Evolutionary conservation across 345 rosid genomes (phyloP).

Genomic region (Garcia nutans): DNA sequence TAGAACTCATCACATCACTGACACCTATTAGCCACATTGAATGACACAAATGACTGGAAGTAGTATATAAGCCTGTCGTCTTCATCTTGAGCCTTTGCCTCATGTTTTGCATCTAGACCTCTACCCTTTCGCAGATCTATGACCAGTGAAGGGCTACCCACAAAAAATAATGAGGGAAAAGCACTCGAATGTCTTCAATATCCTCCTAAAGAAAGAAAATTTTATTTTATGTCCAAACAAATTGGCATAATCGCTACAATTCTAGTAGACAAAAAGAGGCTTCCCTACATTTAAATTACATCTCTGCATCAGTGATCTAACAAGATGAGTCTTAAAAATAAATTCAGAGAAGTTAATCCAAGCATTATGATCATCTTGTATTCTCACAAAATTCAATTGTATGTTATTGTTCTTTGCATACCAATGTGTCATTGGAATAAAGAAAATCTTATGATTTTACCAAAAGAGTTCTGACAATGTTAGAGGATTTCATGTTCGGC

Average conservation of each 20-base stretch:
- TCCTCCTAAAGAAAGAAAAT: slow-evolving; percentile 90
- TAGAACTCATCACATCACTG: neutral
- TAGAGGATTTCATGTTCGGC: neutral
- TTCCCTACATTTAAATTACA: slow-evolving; percentile 52
- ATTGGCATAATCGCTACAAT: slow-evolving; percentile 85
- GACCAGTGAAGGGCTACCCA: slow-evolving; percentile 73
- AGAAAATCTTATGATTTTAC: neutral
- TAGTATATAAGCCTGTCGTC: slow-evolving; percentile 70
- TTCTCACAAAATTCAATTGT: neutral
- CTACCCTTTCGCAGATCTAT: slow-evolving; percentile 55
- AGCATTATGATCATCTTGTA: neutral
- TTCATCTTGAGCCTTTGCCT: slow-evolving; percentile 78
- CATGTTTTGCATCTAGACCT: slow-evolving; percentile 75
- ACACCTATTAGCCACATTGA: slow-evolving; percentile 73
- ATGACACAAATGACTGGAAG: slow-evolving; percentile 80
- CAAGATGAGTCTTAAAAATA: neutral
- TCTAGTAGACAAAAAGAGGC: slow-evolving; percentile 81
- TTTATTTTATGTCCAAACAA: slow-evolving; percentile 80
- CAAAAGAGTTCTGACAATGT: no score
- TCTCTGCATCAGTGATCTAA: neutral
- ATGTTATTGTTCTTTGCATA: neutral
- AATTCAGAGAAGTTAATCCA: neutral
- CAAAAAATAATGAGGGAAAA: slow-evolving; percentile 66
- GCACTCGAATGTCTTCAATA: slow-evolving; percentile 67
- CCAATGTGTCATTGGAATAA: neutral